Percentiles rank a stretch among this genome's conserved stretches.
Conservation (phyloP, 164 flowering plant species). For the Vitis riparia region DNA sequence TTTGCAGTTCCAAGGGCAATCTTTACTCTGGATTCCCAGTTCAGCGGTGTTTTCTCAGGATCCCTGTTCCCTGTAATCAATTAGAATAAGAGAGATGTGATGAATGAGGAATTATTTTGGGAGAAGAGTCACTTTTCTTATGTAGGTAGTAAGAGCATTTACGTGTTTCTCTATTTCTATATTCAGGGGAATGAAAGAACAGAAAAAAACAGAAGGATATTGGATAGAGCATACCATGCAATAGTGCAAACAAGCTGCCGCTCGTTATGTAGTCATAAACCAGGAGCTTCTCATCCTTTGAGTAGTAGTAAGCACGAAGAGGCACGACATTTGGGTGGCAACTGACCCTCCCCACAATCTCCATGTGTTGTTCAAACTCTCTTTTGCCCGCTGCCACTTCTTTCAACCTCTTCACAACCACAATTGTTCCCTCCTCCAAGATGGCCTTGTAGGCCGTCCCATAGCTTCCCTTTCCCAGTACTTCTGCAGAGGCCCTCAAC, state of each 20-base stretch:
- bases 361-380: constrained; percentile 61
- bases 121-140: no score
- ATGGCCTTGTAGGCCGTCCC: constrained; percentile 57
- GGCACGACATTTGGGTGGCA: constrained; percentile 49
- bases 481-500: constrained; percentile 57
- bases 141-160: no score
- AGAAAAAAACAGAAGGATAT: neutral
- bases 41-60: constrained; percentile 26
- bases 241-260: constrained; percentile 41
- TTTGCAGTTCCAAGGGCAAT: constrained; percentile 47
- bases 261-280: constrained; percentile 44
- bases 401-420: constrained; percentile 57
- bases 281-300: constrained; percentile 57
- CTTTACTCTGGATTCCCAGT: constrained; percentile 51
- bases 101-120: no score
- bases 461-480: constrained; percentile 59
- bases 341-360: constrained; percentile 37
- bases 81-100: neutral
- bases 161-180: no score
- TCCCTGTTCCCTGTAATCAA: constrained; percentile 28
- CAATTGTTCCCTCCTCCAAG: constrained; percentile 51
- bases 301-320: constrained; percentile 52
- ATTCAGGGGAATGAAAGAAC: neutral
- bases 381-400: constrained; percentile 37
- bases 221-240: constrained; percentile 38